Conservation (phyloP, 1,139 yeast genomes). For the Geotrichum klebahnii region DNA sequence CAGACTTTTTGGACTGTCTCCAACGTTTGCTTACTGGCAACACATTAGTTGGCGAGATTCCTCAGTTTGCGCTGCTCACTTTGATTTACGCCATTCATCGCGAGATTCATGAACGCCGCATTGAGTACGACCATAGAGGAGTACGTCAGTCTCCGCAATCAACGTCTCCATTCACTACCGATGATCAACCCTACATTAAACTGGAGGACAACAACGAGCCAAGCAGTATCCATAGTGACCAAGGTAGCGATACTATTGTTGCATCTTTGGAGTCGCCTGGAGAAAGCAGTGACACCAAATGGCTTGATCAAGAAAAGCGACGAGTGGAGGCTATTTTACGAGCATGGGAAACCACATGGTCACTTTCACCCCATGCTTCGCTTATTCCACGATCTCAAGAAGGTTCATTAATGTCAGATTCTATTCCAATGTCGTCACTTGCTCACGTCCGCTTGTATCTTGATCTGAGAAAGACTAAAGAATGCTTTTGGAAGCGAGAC, state of each 20-base stretch:
- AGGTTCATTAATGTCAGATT: slow-evolving; percentile 42
- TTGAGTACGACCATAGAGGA: slow-evolving; percentile 27
- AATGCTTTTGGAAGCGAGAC: slow-evolving; percentile 41
- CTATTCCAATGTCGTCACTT: slow-evolving; percentile 41
- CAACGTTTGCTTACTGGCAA: slow-evolving; percentile 32
- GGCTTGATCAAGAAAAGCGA: slow-evolving; percentile 30
- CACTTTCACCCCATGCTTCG: slow-evolving; percentile 40
- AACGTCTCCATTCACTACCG: slow-evolving; percentile 1
- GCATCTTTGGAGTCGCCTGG: neutral
- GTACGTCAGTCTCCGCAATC: slow-evolving; percentile 7
- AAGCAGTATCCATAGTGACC: neutral
- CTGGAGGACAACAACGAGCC: slow-evolving; percentile 12
- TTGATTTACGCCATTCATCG: slow-evolving; percentile 71
- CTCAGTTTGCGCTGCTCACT: slow-evolving; percentile 54
- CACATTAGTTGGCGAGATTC: slow-evolving; percentile 34
- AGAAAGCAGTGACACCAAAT: slow-evolving; percentile 18
- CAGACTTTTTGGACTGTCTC: slow-evolving; percentile 30
- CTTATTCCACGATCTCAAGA: slow-evolving; percentile 37
- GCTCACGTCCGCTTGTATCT: slow-evolving; percentile 40
- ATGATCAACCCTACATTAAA: slow-evolving; percentile 3
- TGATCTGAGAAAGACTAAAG: slow-evolving; percentile 37
- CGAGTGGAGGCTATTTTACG: slow-evolving; percentile 33
- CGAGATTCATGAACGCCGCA: slow-evolving; percentile 46
- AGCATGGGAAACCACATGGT: slow-evolving; percentile 43
- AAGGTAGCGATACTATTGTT: slow-evolving; percentile 3